Base-by-base conservation (phyloP, 768 basidiomycete species). In the Termitomyces sp. region DNA sequence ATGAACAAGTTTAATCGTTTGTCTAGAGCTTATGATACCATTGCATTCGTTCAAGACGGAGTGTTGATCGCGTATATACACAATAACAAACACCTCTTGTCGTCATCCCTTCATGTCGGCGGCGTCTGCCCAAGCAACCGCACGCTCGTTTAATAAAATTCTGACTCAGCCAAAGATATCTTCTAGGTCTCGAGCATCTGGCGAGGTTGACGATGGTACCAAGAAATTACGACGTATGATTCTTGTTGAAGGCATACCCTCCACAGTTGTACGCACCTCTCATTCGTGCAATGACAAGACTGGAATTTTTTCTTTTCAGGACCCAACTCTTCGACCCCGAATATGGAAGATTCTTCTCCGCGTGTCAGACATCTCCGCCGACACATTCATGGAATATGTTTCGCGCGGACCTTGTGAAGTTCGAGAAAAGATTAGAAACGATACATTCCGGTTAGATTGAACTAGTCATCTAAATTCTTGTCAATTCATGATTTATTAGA, bases 331-430 rank as follows among this genome's bases (percentile, higher is more conserved):
- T n/a, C 81, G 93, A 15, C 90, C 92, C 21, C 80, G 88, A 49
- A 87, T 93, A 76, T 98, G 96, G 96, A 97, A 96, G 71, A 88
- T 98, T 52, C 80, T 98, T 41, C 75, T 98, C 24, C 83, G 86
- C 42, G 85, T 97, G 0, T 84, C 87, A 54, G 85, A 88, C 19
- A 64, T 97, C 6, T 80, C 89, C n/a, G 80, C 87, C 2, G 83
- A 88, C 48, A 82, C 76, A 1, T 93, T 88, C 66, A 74, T 91
- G 49, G 74, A 82, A 60, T 92, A 92, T 70, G 89, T 93, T 35
- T 79, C 83, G 49, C 80, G 88, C 53, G 91, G 92, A 3, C 90
- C 93, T 50, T 93, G 91, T 63, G 83, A 89, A 65, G 90, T 93
- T 51, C 77, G 88, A 62, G 88, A 92, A 71, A 95, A 95, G 74